Conservation (phyloP, 306 rosid species). For the Oxytropis ochrocephala region DNA sequence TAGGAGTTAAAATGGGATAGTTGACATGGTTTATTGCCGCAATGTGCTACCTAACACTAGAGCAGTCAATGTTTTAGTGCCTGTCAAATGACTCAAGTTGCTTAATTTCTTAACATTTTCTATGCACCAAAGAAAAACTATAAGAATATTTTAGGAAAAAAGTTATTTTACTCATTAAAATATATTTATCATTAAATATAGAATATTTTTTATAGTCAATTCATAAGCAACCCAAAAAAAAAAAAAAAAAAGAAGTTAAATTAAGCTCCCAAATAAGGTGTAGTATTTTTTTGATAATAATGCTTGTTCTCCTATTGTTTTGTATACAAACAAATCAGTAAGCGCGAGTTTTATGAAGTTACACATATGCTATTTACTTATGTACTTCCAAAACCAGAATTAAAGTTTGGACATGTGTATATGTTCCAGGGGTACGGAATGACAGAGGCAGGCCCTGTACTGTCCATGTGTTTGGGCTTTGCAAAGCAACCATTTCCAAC, state of each 20-base stretch:
- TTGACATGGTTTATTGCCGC: background rate
- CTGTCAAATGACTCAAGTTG: background rate
- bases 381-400: background rate
- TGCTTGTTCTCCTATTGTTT: background rate
- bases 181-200: background rate
- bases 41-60: background rate
- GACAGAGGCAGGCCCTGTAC: slow-evolving; percentile 96
- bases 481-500: slow-evolving; percentile 60
- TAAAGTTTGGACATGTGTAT: background rate
- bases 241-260: background rate
- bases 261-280: background rate
- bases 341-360: background rate
- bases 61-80: background rate
- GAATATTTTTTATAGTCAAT: background rate
- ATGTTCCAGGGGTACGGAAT: slow-evolving; percentile 73
- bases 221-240: background rate
- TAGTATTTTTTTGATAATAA: background rate
- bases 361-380: background rate
- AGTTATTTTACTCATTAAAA: background rate
- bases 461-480: slow-evolving; percentile 64
- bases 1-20: background rate
- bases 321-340: no score
- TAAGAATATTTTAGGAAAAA: background rate
- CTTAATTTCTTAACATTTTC: background rate
- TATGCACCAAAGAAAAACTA: background rate